A percentile compares a stretch with the other conserved stretches of the same genome.
These are phyloP conservation scores for Clonostachys solani DNA, from an alignment of 2,329 filamentous ascomycete genomes.

Conservation along the genomic window DNA sequence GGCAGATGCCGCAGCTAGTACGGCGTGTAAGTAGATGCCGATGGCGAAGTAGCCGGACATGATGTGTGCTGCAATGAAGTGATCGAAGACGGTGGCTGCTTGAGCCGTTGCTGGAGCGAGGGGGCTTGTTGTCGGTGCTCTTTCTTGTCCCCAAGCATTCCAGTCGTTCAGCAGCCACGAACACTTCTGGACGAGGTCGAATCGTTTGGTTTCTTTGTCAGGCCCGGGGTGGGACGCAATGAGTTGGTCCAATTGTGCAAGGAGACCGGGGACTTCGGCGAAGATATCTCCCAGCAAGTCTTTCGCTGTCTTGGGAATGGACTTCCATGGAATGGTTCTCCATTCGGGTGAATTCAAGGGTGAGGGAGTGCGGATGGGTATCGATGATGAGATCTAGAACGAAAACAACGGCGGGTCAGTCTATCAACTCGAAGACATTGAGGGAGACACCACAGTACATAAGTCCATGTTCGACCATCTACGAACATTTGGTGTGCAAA, in stretches of 20 bases:
- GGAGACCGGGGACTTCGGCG: neutral
- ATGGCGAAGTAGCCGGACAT: neutral
- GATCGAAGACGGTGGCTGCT: neutral
- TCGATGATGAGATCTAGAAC: neutral
- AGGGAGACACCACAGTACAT: neutral
- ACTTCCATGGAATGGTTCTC: neutral
- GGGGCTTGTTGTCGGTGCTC: neutral
- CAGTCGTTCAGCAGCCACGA: neutral
- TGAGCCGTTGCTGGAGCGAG: neutral
- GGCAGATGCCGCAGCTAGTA: neutral
- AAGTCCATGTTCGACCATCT: neutral
- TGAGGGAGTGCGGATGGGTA: neutral
- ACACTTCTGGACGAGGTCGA: neutral
- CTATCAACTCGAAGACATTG: neutral
- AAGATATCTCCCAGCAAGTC: neutral
- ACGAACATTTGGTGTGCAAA: neutral
- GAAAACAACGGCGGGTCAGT: neutral
- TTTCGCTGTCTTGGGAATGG: neutral
- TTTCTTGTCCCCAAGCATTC: neutral
- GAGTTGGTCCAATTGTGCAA: neutral
- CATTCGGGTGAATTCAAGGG: neutral
- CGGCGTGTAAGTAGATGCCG: neutral
- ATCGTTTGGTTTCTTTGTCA: neutral
- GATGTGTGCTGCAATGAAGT: neutral
- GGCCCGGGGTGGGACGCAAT: neutral